Base-by-base conservation (phyloP, 75 land plant species). In the Isoetes taiwanensis region DNA sequence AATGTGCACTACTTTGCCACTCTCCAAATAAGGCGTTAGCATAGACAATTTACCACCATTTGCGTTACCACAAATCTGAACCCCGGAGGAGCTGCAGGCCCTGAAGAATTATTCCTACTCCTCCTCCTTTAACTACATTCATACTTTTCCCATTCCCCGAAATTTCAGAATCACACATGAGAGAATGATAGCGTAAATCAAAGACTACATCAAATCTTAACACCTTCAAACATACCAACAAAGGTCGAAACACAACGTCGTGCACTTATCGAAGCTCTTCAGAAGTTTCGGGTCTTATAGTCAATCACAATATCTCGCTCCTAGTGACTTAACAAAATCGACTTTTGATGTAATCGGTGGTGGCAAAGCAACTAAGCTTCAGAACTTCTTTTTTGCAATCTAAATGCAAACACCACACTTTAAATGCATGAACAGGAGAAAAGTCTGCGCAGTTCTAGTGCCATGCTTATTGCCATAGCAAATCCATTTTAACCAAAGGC, bases 221-320 rank as follows among this genome's bases (percentile, higher is more conserved):
- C n/a, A n/a, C 4, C 38, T 0, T 27, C 42, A 48, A 17, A 58
- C 67, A 54, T 71, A 78, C 81, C 81, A 55, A 75, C 60, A 37
- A 71, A 56, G 42, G 74, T 78, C n/a, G n/a, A 21, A 66, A 70
- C 31, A 78, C 78, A 32, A 78, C 41, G 41, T 78, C 81, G 48
- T 60, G 75, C 41, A 71, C 75, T 28, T 76, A 78, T 11, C 50
- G 19, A 5, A 75, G 43, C 2, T 76, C 65, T 43, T 67, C 75
- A 35, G n/a, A 37, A 71, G 2, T 62, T 76, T 21, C 53, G 29
- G 54, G 66, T 71, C 52, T 69, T 79, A 42, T 76, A 79, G 53
- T 79, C 82, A 21, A 75, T 59, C n/a, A 71, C 79, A 27, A 34
- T 61, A 57, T 79, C 72, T 23, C n/a, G 79, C 78, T 34, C 82